Percentiles rank a stretch among this genome's conserved stretches.
phyloP scores from a whole-genome alignment of 331 rosid genomes.

The Prunus yedoensis region DNA sequence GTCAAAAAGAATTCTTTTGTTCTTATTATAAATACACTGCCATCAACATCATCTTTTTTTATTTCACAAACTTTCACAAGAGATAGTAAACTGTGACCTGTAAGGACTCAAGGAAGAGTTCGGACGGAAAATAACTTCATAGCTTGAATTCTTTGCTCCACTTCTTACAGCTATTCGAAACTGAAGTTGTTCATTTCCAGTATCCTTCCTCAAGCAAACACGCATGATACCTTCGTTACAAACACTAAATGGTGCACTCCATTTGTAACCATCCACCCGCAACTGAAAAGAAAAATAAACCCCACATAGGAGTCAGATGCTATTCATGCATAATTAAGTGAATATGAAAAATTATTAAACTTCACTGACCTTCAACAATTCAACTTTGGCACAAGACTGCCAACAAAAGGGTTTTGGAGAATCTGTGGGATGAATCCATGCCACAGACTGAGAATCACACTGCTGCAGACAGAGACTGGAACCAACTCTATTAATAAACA shows the following conservation, averaged over 20 bases:
- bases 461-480: constrained; percentile 86
- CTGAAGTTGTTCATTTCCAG: constrained; percentile 53
- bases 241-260: constrained; percentile 95
- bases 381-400: constrained; percentile 77
- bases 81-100: constrained; percentile 56
- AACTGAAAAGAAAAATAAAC: constrained; percentile 48
- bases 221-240: constrained; percentile 78
- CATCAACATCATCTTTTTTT: constrained; percentile 1
- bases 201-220: constrained; percentile 62
- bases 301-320: constrained; percentile 18
- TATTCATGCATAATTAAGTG: constrained; percentile 2
- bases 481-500: constrained; percentile 83
- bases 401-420: constrained; percentile 82
- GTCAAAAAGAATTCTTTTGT: constrained; percentile 10
- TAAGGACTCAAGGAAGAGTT: constrained; percentile 76
- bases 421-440: constrained; percentile 88
- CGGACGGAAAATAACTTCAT: constrained; percentile 84
- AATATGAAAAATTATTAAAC: background rate
- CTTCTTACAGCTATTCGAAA: constrained; percentile 83
- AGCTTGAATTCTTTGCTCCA: constrained; percentile 79
- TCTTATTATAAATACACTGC: constrained; percentile 1
- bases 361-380: constrained; percentile 66
- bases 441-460: constrained; percentile 68
- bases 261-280: constrained; percentile 74
- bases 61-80: constrained; percentile 6